Evolutionary conservation across 2,329 filamentous ascomycete genomes (phyloP), one percentile per base, ranked within the genome.

Genomic region (Fusarium guadeloupense): DNA sequence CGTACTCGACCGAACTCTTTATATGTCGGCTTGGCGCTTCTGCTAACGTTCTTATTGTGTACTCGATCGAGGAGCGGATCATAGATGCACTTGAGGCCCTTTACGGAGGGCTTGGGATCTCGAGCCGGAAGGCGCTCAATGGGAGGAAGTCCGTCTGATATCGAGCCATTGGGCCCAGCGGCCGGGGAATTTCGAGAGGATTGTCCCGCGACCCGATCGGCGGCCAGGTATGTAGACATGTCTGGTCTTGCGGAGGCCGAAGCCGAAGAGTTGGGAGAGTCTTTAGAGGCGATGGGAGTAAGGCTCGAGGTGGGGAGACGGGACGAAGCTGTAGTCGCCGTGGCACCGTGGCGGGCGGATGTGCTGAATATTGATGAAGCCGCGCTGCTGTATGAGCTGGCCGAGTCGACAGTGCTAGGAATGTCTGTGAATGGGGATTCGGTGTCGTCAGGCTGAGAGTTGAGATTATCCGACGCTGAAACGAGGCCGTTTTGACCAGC

Each of bases 301-400:
- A 79, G 66, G 74, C 71, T 81, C 74, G 76, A 75, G 75, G 74
- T 78, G 47, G 74, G 71, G 40, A 72, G 68, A 74, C 75, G 78
- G 71, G 78, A 77, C 64, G 79, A 74, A 54, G 75, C 67, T 66
- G 76, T 17, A 46, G 62, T 59, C 40, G 54, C 75, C 63, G 79
- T 67, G 64, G 76, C 75, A 71, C 74, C 72, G 59, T 78, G 75
- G 64, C 73, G 75, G 56, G 78, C 74, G 59, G 78, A 72, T 61
- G 72, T 74, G 76, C 87, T 91, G 77, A 91, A 90, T 64, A 89
- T 81, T 49, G 91, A 92, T 38, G 89, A 92, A 44, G 83, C 83
- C 48, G 87, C 85, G 77, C 88, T 92, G 53, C 84, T 82, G 71
- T 88, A 83, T 53, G 90, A 92, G 76, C 87, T 91, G 52, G 88